Percentiles rank a stretch among this genome's conserved stretches.
Evolutionary conservation across 768 basidiomycete genomes (phyloP).

Genomic region (Pleurotus salmoneostramineus): DNA sequence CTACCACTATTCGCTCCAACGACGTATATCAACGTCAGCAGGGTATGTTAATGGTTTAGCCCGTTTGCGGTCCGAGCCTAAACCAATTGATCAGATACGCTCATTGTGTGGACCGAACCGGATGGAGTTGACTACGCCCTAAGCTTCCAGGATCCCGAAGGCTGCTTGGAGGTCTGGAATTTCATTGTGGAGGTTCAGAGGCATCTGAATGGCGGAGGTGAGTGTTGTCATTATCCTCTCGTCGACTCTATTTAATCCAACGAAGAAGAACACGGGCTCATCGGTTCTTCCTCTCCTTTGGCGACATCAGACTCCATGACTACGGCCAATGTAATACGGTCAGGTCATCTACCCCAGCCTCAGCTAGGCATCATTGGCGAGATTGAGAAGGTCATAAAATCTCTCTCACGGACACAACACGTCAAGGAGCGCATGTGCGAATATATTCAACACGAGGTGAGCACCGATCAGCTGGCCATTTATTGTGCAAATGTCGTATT

Average conservation of each 20-base stretch:
- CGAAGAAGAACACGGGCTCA: constrained; percentile 37
- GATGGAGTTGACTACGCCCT: constrained; percentile 93
- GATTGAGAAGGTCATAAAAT: constrained; percentile 76
- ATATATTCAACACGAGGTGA: constrained; percentile 81
- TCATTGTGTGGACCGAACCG: constrained; percentile 99
- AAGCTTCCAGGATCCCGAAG: constrained; percentile 94
- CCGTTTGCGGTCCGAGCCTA: constrained; percentile 10
- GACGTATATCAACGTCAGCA: constrained; percentile 88
- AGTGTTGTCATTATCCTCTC: constrained; percentile 18
- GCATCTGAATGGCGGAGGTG: constrained; percentile 68
- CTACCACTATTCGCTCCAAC: constrained; percentile 75
- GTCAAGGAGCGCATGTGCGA: constrained; percentile 87
- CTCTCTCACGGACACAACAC: constrained; percentile 63
- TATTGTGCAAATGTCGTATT: constrained; percentile 1
- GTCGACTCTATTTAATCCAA: constrained; percentile 11
- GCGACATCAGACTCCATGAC: constrained; percentile 49
- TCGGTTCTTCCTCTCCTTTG: constrained; percentile 58
- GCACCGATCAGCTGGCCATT: constrained; percentile 20
- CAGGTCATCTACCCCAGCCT: constrained; percentile 73
- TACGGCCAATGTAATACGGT: constrained; percentile 61
- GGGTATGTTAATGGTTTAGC: constrained; percentile 43
- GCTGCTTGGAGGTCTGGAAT: constrained; percentile 95
- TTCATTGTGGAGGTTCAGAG: constrained; percentile 92
- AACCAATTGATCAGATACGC: constrained; percentile 61
- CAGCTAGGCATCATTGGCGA: constrained; percentile 73